These are phyloP conservation scores for Eucalyptus tenuipes DNA, from an alignment of 345 rosid genomes.

Conservation along the genomic window DNA sequence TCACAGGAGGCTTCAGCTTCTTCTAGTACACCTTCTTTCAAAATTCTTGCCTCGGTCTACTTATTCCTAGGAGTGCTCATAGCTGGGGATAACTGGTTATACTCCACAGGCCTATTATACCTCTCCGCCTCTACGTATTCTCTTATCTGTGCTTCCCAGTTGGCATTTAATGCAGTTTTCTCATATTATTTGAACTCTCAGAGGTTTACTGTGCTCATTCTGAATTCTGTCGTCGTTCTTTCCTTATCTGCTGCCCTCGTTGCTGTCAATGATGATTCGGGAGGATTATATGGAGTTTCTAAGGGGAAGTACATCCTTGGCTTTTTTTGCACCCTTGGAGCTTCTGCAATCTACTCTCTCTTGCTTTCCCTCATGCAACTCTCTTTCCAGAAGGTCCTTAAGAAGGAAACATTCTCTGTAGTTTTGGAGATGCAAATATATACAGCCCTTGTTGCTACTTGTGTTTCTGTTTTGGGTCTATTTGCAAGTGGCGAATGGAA, in stretches of 20 bases:
- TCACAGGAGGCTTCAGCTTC: constrained; percentile 15
- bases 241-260: constrained; percentile 65
- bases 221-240: constrained; percentile 50
- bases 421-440: constrained; percentile 60
- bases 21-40: constrained; percentile 14
- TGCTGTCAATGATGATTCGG: constrained; percentile 50
- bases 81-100: constrained; percentile 57
- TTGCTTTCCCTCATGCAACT: constrained; percentile 73
- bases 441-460: constrained; percentile 33
- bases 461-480: constrained; percentile 24
- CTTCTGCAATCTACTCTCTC: constrained; percentile 74
- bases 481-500: constrained; percentile 71
- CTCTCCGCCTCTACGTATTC: constrained; percentile 82
- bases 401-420: constrained; percentile 33
- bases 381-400: constrained; percentile 53
- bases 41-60: constrained; percentile 23
- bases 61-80: constrained; percentile 43
- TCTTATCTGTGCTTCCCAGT: constrained; percentile 63
- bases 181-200: constrained; percentile 68
- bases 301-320: constrained; percentile 41
- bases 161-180: constrained; percentile 68
- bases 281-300: constrained; percentile 40
- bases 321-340: constrained; percentile 44
- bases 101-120: constrained; percentile 60
- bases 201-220: constrained; percentile 47